phyloP scores from a whole-genome alignment of 371 early-diverging fungal species.

The Amoeboaphelidium occidentale region DNA sequence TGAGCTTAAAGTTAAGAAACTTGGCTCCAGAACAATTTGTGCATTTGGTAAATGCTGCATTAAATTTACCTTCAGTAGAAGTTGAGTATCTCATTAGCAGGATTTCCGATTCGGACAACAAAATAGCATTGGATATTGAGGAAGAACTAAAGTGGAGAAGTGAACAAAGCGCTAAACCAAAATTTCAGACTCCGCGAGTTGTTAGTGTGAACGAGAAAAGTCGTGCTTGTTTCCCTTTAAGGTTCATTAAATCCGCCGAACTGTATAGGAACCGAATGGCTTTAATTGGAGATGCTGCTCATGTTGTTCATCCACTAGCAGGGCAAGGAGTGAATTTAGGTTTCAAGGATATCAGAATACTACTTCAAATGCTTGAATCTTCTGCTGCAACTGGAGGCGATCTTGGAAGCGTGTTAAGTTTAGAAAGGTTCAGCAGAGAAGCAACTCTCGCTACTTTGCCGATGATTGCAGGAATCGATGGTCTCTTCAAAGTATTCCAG shows the following conservation, averaged over 20 bases:
- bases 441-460: neutral
- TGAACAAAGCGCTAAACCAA: conserved; percentile 5
- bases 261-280: conserved; percentile 55
- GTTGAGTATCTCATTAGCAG: conserved; percentile 36
- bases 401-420: conserved; percentile 21
- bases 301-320: conserved; percentile 80
- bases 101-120: conserved; percentile 13
- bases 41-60: conserved; percentile 51
- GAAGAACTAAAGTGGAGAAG: conserved; percentile 39
- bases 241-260: conserved; percentile 43
- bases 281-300: conserved; percentile 92
- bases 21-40: conserved; percentile 34
- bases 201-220: conserved; percentile 31
- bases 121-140: conserved; percentile 19
- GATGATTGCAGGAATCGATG: neutral
- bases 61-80: conserved; percentile 39
- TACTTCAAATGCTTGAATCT: conserved; percentile 29
- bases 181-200: conserved; percentile 29
- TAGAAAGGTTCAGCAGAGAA: neutral
- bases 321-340: conserved; percentile 92
- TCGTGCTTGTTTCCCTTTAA: conserved; percentile 61
- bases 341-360: conserved; percentile 47
- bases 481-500: too few species aligned
- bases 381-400: conserved; percentile 50
- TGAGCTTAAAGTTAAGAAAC: conserved; percentile 31